phyloP scores from a whole-genome alignment of 2,329 filamentous ascomycete species.

The Cladosporium sp. region DNA sequence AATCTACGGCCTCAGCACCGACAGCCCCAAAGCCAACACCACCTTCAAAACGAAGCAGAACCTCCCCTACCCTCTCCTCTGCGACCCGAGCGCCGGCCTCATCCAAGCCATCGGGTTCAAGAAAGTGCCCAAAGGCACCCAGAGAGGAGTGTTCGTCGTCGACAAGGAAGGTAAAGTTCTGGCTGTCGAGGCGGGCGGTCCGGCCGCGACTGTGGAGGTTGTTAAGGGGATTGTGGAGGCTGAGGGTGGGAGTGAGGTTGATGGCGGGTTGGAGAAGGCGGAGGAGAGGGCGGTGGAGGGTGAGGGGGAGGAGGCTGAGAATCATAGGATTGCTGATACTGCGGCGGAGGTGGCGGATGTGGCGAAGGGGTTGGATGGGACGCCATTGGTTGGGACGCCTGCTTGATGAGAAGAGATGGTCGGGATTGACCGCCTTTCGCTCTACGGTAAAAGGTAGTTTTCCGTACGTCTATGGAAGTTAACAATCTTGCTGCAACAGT shows the following conservation, averaged over 20 bases:
- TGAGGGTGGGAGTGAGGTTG: constrained; percentile 29
- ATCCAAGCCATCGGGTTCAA: constrained; percentile 86
- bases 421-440: too few species aligned
- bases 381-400: not conserved
- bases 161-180: constrained; percentile 66
- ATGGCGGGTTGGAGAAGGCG: constrained; percentile 31
- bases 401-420: too few species aligned
- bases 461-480: too few species aligned
- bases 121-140: constrained; percentile 75
- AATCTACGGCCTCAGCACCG: constrained; percentile 86
- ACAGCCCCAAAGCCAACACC: constrained; percentile 87
- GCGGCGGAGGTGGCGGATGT: constrained; percentile 45
- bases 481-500: too few species aligned
- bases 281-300: constrained; percentile 33
- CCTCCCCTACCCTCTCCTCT: constrained; percentile 82
- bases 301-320: constrained; percentile 28
- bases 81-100: constrained; percentile 69
- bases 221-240: constrained; percentile 67
- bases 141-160: constrained; percentile 82
- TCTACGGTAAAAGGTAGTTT: too few species aligned
- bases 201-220: constrained; percentile 70
- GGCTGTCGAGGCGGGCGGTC: constrained; percentile 68
- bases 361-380: constrained; percentile 32
- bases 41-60: constrained; percentile 90
- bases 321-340: constrained; percentile 33